phyloP scores from a whole-genome alignment of 495 filamentous ascomycete species.

The Cairneyella variabilis region DNA sequence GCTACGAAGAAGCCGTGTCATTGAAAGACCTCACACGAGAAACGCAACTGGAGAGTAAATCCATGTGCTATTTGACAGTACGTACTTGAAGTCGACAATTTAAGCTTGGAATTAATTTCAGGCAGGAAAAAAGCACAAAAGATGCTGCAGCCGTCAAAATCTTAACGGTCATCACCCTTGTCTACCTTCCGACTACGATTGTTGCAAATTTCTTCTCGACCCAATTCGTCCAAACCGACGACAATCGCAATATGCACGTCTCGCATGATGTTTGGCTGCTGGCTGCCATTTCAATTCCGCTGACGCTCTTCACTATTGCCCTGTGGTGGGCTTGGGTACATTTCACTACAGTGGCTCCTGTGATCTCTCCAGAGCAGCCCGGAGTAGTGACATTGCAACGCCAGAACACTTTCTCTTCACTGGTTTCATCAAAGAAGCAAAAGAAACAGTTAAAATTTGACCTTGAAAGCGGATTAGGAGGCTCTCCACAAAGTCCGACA shows the following conservation, averaged over 20 bases:
- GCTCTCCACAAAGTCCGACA: not conserved
- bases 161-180: conserved; percentile 19
- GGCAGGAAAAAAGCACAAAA: conserved; percentile 15
- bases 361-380: not conserved
- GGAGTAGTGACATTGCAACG: conserved; percentile 1
- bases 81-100: not conserved
- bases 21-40: conserved; percentile 14
- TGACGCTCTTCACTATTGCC: conserved; percentile 14
- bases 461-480: not conserved
- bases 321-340: conserved; percentile 19
- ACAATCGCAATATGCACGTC: conserved; percentile 9
- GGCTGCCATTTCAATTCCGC: conserved; percentile 13
- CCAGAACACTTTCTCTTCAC: not conserved
- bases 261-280: conserved; percentile 12
- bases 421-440: conserved; percentile 4
- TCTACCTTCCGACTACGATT: conserved; percentile 20
- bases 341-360: conserved; percentile 9
- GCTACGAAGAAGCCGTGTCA: conserved; percentile 17
- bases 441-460: conserved; percentile 4
- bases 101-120: not conserved
- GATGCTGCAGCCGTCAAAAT: conserved; percentile 22
- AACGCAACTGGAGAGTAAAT: conserved; percentile 9
- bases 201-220: conserved; percentile 24
- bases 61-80: conserved; percentile 16
- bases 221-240: conserved; percentile 17